Base-by-base conservation (phyloP, 805 yeast genomes). In the Pichia deserticola region DNA sequence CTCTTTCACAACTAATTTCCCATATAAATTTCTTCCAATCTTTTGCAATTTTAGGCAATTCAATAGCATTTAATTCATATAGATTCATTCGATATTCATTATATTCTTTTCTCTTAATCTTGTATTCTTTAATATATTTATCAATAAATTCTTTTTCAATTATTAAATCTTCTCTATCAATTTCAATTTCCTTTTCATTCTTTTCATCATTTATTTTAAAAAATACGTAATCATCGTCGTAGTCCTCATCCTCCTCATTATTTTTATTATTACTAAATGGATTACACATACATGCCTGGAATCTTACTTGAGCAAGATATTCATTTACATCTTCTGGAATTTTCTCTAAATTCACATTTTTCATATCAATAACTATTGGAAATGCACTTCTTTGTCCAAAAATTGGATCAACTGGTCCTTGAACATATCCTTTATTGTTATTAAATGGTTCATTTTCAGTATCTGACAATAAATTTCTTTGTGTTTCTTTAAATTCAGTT, bases 1-100 rank as follows among this genome's bases (percentile, higher is more conserved):
- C 61, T 6, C 52, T 45, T 10, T 64, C 58, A 5, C 78, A 76
- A 8, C 55, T 54, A 20, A 65, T 62, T 15, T 64, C 58, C 47
- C 65, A 62, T 2, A 74, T 58, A 48, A 65, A 69, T 8, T 57
- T 56, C 49, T 73, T 73, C 81, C 81, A 76, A 13, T 67, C 61
- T 38, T 68, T 63, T 25, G 65, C 63, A 3, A 72, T 67, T 11
- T 48, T 30, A 2, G 77, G 78, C 13, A 67, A 59, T 20, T 69
- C 71, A 20, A 59, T 53, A 5, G 63, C 65, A 48, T 63, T 64
- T 5, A 60, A 15, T 27, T 61, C 68, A 7, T 54, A 50, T 38
- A 63, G 40, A 1, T 49, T 42, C 5, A 49, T 41, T 39, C 65
- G 53, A 39, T 47, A 63, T 1, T 44, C 51, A 1, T 42, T 37